Conservation (phyloP, 768 basidiomycete species). For the Krasilnikovozyma curviuscula region DNA sequence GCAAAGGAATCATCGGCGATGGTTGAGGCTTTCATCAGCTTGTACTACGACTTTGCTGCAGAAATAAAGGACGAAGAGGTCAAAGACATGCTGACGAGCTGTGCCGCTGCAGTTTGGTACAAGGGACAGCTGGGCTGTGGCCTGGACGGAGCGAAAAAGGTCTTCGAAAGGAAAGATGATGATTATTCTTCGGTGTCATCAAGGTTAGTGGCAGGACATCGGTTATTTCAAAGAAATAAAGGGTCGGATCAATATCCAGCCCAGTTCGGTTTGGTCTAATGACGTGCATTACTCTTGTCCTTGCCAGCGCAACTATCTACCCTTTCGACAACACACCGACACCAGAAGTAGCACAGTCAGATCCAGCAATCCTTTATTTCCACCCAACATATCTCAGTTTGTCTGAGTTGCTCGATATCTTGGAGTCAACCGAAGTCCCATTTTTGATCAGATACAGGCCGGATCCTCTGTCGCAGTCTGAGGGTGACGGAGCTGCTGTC, state of each 20-base stretch:
- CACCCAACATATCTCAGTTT: constrained; percentile 47
- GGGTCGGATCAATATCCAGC: constrained; percentile 18
- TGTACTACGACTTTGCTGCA: constrained; percentile 38
- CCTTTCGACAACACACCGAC: constrained; percentile 56
- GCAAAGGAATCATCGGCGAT: constrained; percentile 61
- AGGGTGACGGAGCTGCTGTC: constrained; percentile 24
- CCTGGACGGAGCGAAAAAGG: constrained; percentile 15
- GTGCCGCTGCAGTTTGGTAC: constrained; percentile 56
- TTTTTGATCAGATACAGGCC: constrained; percentile 15
- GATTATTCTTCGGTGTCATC: no score
- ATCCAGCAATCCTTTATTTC: constrained; percentile 54
- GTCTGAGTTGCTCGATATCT: constrained; percentile 45
- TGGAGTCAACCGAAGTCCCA: constrained; percentile 34
- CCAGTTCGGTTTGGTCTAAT: no score
- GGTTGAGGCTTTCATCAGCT: constrained; percentile 57
- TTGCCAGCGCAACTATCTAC: constrained; percentile 28
- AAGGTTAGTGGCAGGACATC: no score
- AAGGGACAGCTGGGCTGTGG: constrained; percentile 50
- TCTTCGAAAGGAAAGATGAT: constrained; percentile 3
- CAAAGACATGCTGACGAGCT: constrained; percentile 31
- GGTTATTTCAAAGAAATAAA: no score
- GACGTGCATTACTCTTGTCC: constrained; percentile 27
- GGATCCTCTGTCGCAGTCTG: constrained; percentile 13
- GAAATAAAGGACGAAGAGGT: constrained; percentile 17
- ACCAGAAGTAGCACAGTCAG: constrained; percentile 30